phyloP scores from a whole-genome alignment of 1,284 basidiomycete genomes.

The Cerrena zonata region DNA sequence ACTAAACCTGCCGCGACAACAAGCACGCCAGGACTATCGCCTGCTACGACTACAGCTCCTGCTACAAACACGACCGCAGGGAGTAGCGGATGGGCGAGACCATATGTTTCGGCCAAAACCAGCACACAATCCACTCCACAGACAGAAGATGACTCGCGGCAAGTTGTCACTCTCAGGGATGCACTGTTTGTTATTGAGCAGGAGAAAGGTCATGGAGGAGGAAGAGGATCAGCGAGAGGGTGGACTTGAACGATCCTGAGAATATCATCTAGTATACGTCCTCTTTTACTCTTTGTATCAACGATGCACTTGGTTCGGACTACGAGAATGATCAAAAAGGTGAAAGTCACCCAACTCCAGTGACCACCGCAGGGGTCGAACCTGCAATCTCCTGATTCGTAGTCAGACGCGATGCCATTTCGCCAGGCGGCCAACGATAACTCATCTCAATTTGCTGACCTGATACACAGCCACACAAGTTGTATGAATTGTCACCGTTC shows the following conservation, averaged over 20 bases:
- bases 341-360: too few species aligned
- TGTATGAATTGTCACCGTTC: too few species aligned
- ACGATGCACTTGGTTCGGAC: too few species aligned
- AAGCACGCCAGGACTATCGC: conserved; percentile 19
- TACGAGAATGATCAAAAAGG: too few species aligned
- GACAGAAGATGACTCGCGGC: conserved; percentile 51
- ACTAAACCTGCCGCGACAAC: conserved; percentile 30
- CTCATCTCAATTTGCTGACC: too few species aligned
- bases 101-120: conserved; percentile 55
- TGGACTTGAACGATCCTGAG: conserved; percentile 56
- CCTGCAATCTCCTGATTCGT: conserved; percentile 55
- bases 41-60: conserved; percentile 27
- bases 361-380: conserved; percentile 45
- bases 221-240: conserved; percentile 62
- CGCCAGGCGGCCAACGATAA: conserved; percentile 71
- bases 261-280: too few species aligned
- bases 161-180: conserved; percentile 64
- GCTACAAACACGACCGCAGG: conserved; percentile 33
- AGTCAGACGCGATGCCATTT: conserved; percentile 79
- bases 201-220: conserved; percentile 73
- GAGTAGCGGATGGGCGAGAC: conserved; percentile 52
- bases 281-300: too few species aligned
- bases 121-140: conserved; percentile 28
- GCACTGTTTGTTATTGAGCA: conserved; percentile 75
- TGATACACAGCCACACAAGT: too few species aligned